Evolutionary conservation across 83 land plant genomes (phyloP), one percentile per base, ranked within the genome.

Genomic region (Larix sibirica): DNA sequence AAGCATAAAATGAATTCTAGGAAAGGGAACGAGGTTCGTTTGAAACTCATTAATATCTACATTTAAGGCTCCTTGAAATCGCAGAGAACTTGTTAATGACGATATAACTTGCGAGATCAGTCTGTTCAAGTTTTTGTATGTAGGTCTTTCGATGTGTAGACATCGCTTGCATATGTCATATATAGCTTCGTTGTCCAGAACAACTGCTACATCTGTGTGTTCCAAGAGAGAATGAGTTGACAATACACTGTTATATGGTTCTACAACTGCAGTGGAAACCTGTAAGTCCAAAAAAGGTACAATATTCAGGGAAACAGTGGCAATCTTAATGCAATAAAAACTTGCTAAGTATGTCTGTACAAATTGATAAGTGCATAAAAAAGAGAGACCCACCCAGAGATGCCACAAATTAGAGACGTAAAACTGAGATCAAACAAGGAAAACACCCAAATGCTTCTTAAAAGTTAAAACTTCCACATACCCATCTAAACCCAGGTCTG

Each of bases 1-100:
- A 85, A 87, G 88, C 88, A 87, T 87, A 47, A 87, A 87, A 78
- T 87, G 89, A 59, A 87, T 87, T 26, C 89, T 79, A 56, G 89
- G 88, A 59, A 84, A 87, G 6, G 88, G 88, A 18, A 87, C 88
- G 28, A 87, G 87, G 79, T 87, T 87, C 13, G 88, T 87, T 61
- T 87, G 82, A 66, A 83, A 83, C 59, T 86, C 88, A 5, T 80
- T 85, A 21, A 85, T 73, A 38, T 85, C 87, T 21, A 87, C 89
- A 79, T 87, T 87, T 50, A 87, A 33, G 54, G 89, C 87, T 31
- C 89, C 89, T 68, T 81, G 88, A 50, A 85, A 87, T 76, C 87
- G 63, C 73, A 86, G 44, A 16, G 83, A 85, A 10, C 89, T 61
- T 17, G 88, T 79, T 83, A 86, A 62, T 7, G 87, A 86, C 17